Percentiles rank a stretch among this genome's conserved stretches.
Evolutionary conservation across 441 rosid species (phyloP).

Genomic region (Populus hybrid): DNA sequence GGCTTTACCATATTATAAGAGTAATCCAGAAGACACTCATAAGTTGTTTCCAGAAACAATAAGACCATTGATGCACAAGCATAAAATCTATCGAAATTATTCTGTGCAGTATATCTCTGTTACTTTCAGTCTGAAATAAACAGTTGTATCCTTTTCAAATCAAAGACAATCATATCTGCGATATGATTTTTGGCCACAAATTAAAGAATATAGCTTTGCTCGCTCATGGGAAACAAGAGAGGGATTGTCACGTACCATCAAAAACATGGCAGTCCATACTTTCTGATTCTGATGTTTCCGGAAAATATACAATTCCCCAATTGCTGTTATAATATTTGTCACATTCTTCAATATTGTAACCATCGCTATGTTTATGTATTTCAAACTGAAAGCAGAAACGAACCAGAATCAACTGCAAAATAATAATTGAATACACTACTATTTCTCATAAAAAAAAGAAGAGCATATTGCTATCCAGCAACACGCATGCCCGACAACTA

Average conservation of each 20-base stretch:
- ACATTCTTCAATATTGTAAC: slow-evolving; percentile 92
- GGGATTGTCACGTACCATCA: slow-evolving; percentile 57
- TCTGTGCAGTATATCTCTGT: too few relatives aligned
- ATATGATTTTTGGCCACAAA: background rate
- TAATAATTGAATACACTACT: background rate
- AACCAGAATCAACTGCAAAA: slow-evolving; percentile 7
- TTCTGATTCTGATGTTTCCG: slow-evolving; percentile 81
- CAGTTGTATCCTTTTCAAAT: background rate
- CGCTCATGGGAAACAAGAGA: background rate
- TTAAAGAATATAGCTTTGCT: background rate
- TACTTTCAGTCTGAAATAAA: background rate
- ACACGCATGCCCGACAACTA: background rate
- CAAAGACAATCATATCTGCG: background rate
- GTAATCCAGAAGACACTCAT: background rate
- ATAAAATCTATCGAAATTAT: too few relatives aligned
- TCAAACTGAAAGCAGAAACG: slow-evolving; percentile 59
- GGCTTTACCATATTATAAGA: background rate
- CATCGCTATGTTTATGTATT: slow-evolving; percentile 89
- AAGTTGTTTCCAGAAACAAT: background rate
- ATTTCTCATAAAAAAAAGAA: background rate
- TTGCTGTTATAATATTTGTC: slow-evolving; percentile 85
- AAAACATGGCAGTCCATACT: slow-evolving; percentile 91
- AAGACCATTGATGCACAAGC: background rate
- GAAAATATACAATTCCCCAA: slow-evolving; percentile 79
- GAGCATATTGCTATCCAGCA: background rate